A percentile compares a stretch with the other conserved stretches of the same genome.
These are phyloP conservation scores for Ganoderma sinense DNA, from an alignment of 1,284 basidiomycete genomes.

Conservation along the genomic window DNA sequence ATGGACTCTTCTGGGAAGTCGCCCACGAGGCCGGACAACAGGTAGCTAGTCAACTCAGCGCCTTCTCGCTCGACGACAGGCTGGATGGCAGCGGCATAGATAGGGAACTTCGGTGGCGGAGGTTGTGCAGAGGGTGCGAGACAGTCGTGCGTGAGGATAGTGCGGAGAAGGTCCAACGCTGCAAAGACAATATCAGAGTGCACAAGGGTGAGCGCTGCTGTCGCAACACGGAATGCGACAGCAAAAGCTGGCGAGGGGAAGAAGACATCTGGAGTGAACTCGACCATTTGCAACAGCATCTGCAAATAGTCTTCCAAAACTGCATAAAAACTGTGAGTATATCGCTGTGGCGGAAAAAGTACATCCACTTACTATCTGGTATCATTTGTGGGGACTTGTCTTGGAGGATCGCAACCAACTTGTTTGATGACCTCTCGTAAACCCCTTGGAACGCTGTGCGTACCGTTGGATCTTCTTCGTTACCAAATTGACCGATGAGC, in stretches of 20 bases:
- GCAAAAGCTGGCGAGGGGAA: constrained; percentile 82
- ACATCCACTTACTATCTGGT: constrained; percentile 70
- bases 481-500: constrained; percentile 76
- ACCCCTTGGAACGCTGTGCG: constrained; percentile 65
- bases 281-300: constrained; percentile 76
- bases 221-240: constrained; percentile 75
- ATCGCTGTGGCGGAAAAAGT: constrained; percentile 32
- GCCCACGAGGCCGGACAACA: constrained; percentile 83
- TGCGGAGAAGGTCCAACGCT: constrained; percentile 82
- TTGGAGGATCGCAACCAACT: constrained; percentile 73
- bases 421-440: constrained; percentile 81
- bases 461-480: constrained; percentile 60
- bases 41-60: constrained; percentile 70
- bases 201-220: constrained; percentile 82
- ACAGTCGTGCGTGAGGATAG: constrained; percentile 78
- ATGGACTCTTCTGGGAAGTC: constrained; percentile 91
- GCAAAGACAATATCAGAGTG: constrained; percentile 85
- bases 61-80: constrained; percentile 80
- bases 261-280: constrained; percentile 77
- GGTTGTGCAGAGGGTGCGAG: constrained; percentile 51
- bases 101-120: constrained; percentile 67
- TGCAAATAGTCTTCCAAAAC: constrained; percentile 97
- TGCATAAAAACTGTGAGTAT: constrained; percentile 42
- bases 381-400: constrained; percentile 73
- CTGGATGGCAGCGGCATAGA: constrained; percentile 74